Evolutionary conservation across 495 filamentous ascomycete genomes (phyloP).

Genomic region (Trichocladium uniseriatum): DNA sequence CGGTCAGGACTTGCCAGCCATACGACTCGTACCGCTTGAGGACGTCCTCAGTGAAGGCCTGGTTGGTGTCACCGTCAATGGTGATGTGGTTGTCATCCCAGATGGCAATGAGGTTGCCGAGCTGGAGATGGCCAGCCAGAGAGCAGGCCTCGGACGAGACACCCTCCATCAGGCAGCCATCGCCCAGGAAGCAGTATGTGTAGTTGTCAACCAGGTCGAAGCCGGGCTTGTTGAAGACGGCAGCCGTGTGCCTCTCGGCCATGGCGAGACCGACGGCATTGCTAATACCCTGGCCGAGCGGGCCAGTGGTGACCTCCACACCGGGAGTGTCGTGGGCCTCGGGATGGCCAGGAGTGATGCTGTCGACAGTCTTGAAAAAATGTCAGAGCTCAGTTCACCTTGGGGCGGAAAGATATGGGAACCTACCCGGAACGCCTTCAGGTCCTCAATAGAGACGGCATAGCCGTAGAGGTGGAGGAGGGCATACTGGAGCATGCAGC

Average conservation of each 20-base stretch:
- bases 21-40: conserved; percentile 92
- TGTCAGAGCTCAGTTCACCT: conserved; percentile 8
- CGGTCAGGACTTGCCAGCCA: conserved; percentile 86
- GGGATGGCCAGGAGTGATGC: conserved; percentile 93
- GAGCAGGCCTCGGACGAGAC: conserved; percentile 89
- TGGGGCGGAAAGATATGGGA: background rate
- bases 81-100: conserved; percentile 99
- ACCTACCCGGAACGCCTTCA: conserved; percentile 92
- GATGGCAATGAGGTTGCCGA: conserved; percentile 92
- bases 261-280: conserved; percentile 97
- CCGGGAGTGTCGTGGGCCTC: conserved; percentile 94
- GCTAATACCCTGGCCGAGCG: conserved; percentile 88
- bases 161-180: conserved; percentile 98
- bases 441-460: conserved; percentile 70
- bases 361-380: conserved; percentile 59
- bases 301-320: conserved; percentile 95
- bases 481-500: conserved; percentile 98
- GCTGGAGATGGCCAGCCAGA: conserved; percentile 87
- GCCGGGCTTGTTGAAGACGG: conserved; percentile 92
- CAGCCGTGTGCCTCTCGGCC: conserved; percentile 82
- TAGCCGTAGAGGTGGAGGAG: conserved; percentile 96
- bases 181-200: conserved; percentile 93
- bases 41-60: conserved; percentile 96
- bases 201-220: conserved; percentile 90
- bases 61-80: conserved; percentile 85